Conservation (phyloP, 192 early-diverging fungal species). For the Coemansia sp. region DNA sequence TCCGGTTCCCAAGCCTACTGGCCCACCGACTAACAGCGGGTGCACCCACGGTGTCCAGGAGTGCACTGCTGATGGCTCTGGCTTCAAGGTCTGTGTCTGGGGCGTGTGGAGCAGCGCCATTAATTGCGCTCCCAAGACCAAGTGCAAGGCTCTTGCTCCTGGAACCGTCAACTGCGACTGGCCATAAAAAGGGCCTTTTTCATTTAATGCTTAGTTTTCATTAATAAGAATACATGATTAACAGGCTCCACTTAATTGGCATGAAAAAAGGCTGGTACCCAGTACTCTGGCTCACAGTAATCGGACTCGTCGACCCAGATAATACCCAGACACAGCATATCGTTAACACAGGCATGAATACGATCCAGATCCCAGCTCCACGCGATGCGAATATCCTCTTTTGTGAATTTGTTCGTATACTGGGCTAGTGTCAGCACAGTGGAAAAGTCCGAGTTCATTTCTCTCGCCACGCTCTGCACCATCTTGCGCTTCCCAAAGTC, state of each 20-base stretch:
- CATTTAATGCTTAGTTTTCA: not conserved
- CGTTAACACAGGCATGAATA: constrained; percentile 37
- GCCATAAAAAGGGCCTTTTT: constrained; percentile 1
- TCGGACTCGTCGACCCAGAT: constrained; percentile 41
- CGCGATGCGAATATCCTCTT: constrained; percentile 22
- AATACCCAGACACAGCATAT: constrained; percentile 43
- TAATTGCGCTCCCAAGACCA: constrained; percentile 19
- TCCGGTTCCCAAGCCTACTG: not conserved
- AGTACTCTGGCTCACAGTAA: constrained; percentile 25
- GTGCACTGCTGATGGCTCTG: constrained; percentile 21
- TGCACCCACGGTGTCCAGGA: constrained; percentile 31
- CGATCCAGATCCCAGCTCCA: constrained; percentile 41
- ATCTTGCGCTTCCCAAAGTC: constrained; percentile 75
- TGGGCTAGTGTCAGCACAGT: constrained; percentile 71
- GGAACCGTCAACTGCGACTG: constrained; percentile 26
- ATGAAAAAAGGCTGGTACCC: constrained; percentile 41
- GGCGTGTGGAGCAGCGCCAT: constrained; percentile 19
- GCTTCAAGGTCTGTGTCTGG: constrained; percentile 43
- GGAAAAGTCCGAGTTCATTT: constrained; percentile 81
- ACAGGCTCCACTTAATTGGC: not conserved
- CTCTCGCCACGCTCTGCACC: constrained; percentile 86
- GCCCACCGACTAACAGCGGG: not conserved
- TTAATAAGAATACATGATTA: not conserved
- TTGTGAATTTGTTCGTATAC: constrained; percentile 38
- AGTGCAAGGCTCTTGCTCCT: constrained; percentile 20